Conservation (phyloP, 495 filamentous ascomycete species). For the Penicillium goetzii region DNA sequence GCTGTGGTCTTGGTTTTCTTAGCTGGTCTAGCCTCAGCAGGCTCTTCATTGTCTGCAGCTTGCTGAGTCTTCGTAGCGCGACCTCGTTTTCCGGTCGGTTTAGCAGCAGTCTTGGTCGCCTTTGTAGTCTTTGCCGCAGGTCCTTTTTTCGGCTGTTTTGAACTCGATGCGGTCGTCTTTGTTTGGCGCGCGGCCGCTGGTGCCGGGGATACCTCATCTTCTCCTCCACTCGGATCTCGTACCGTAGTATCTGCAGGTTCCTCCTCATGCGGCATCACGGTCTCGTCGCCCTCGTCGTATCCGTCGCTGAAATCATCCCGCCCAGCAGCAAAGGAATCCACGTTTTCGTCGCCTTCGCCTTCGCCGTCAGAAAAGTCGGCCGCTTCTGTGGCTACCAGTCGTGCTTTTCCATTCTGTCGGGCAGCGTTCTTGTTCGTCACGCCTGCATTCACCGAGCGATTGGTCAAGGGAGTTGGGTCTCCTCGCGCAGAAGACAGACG, state of each 20-base stretch:
- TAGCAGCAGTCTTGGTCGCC: slow-evolving; percentile 18
- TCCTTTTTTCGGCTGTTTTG: slow-evolving; percentile 21
- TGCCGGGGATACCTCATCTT: slow-evolving; percentile 52
- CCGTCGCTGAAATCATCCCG: slow-evolving; percentile 36
- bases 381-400: slow-evolving; percentile 11
- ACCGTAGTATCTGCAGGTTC: slow-evolving; percentile 49
- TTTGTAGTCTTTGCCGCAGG: slow-evolving; percentile 21
- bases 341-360: slow-evolving; percentile 44
- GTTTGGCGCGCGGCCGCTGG: slow-evolving; percentile 10
- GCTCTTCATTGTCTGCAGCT: slow-evolving; percentile 26
- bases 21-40: slow-evolving; percentile 31
- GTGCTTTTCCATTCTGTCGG: slow-evolving; percentile 23
- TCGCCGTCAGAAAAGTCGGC: slow-evolving; percentile 46
- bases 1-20: slow-evolving; percentile 42
- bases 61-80: slow-evolving; percentile 38
- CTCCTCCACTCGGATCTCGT: slow-evolving; percentile 57
- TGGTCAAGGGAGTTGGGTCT: slow-evolving; percentile 41
- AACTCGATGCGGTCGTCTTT: slow-evolving; percentile 15
- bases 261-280: slow-evolving; percentile 25
- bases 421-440: slow-evolving; percentile 39
- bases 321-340: slow-evolving; percentile 30
- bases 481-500: slow-evolving; percentile 26
- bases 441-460: slow-evolving; percentile 44
- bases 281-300: slow-evolving; percentile 36
- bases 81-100: slow-evolving; percentile 37